Conservation (phyloP, 768 basidiomycete genomes). For the Chlorophyllum brunneum region DNA sequence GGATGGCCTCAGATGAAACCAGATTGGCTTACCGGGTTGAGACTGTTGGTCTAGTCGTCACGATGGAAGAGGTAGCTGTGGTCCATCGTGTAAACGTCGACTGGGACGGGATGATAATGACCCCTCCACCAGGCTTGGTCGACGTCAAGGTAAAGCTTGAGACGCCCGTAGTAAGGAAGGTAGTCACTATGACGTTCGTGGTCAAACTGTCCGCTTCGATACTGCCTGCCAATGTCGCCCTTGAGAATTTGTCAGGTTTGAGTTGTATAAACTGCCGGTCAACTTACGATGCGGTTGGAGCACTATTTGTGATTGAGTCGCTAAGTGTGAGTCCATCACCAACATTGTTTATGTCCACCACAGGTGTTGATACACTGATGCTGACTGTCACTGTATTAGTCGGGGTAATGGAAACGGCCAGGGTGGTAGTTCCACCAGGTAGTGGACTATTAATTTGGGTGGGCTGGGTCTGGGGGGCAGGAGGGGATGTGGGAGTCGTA, state of each 20-base stretch:
- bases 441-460: background rate
- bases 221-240: background rate
- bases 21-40: background rate
- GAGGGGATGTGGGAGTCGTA: too few species aligned
- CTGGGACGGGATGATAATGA: background rate
- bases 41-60: background rate
- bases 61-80: background rate
- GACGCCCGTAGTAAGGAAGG: background rate
- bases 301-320: background rate
- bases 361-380: background rate
- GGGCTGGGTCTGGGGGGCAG: too few species aligned
- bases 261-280: background rate
- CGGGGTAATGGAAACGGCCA: too few species aligned
- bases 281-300: background rate
- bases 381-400: background rate
- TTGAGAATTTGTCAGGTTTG: too few species aligned
- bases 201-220: background rate
- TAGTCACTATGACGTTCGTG: background rate
- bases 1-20: too few species aligned
- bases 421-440: background rate
- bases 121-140: background rate
- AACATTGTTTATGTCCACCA: background rate
- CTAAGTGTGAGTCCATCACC: background rate
- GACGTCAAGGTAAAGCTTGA: background rate
- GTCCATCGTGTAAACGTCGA: background rate